These are phyloP conservation scores for Diaporthe nobilis DNA, from an alignment of 2,329 filamentous ascomycete genomes.

Conservation along the genomic window DNA sequence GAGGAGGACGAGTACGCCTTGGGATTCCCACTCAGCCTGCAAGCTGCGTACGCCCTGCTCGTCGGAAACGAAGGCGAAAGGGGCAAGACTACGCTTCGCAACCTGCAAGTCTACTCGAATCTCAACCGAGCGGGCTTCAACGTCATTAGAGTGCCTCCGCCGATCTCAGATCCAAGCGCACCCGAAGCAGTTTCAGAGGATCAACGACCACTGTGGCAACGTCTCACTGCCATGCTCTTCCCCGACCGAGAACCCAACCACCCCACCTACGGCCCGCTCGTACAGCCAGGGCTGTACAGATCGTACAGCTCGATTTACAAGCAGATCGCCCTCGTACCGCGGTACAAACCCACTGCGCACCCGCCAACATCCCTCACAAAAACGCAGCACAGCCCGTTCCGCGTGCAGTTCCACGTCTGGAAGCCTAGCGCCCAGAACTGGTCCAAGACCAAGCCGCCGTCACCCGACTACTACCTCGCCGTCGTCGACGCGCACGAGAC, in stretches of 20 bases:
- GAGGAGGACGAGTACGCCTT: slow-evolving; percentile 66
- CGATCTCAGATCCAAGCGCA: slow-evolving; percentile 35
- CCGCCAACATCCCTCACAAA: slow-evolving; percentile 47
- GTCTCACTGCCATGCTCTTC: slow-evolving; percentile 65
- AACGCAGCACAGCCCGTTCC: slow-evolving; percentile 69
- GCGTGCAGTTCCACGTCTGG: slow-evolving; percentile 85
- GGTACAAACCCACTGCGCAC: slow-evolving; percentile 69
- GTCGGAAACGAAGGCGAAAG: slow-evolving; percentile 77
- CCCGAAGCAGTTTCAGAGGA: slow-evolving; percentile 35
- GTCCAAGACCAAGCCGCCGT: slow-evolving; percentile 82
- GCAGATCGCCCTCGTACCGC: slow-evolving; percentile 80
- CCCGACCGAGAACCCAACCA: slow-evolving; percentile 46
- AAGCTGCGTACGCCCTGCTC: slow-evolving; percentile 89
- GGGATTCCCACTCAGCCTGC: slow-evolving; percentile 88
- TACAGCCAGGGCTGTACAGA: slow-evolving; percentile 75
- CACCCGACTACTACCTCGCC: slow-evolving; percentile 82
- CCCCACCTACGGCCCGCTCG: slow-evolving; percentile 67
- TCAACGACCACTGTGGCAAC: slow-evolving; percentile 61
- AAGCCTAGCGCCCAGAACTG: slow-evolving; percentile 77
- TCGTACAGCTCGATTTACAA: slow-evolving; percentile 81
- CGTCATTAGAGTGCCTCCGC: slow-evolving; percentile 75
- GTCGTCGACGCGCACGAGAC: slow-evolving; percentile 84
- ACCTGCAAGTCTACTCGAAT: slow-evolving; percentile 90
- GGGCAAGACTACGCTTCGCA: slow-evolving; percentile 77
- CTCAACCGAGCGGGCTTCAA: slow-evolving; percentile 88